Evolutionary conservation across 2,329 filamentous ascomycete species (phyloP), one percentile per base, ranked within the genome.

Genomic region (Trichoderma endophyticum): DNA sequence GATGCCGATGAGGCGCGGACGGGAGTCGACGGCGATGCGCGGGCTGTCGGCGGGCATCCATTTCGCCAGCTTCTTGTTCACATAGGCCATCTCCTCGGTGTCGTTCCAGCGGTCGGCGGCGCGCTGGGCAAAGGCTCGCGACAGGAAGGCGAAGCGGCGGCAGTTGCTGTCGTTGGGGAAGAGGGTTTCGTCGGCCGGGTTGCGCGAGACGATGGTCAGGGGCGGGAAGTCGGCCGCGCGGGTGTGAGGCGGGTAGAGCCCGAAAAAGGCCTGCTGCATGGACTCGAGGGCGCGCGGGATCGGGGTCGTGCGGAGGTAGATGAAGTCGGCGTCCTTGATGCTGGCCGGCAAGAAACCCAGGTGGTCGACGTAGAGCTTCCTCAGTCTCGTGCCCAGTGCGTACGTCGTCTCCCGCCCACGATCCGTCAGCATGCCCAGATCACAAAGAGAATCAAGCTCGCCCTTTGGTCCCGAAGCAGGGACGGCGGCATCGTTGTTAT

Each of bases 1-100:
- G 77, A 99, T 92, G 68, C 96, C 96, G 6, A 91, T 94, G 14
- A 98, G 85, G 59, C 95, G 87, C 0, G 96, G 96, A 73, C 91
- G 91, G 1, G 91, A 91, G 80, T 98, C 94, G 9, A 98, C 93
- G 30, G 92, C 93, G 9, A 98, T 90, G 51, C 87, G 86, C 12
- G 87, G 87, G 34, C 85, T 86, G 43, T 86, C 86, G 8, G 89
- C 86, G 0, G 94, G 93, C 93, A 98, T 97, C 89, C 92, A 97
- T 80, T 92, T 94, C 43, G 92, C 90, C 69, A 95, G 90, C 72
- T 93, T 83, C 73, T 88, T 90, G 77, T 92, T 94, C 28, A 98
- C 84, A 79, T 97, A 95, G 36, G 88, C 87, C 91, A 98, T 95
- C 72, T 98, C 93, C 15, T 91, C 86, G 0, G 92, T 89, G 43